Evolutionary conservation across 179 eudicot genomes (phyloP), one percentile per base, ranked within the genome.

Genomic region (Actinidia arguta): DNA sequence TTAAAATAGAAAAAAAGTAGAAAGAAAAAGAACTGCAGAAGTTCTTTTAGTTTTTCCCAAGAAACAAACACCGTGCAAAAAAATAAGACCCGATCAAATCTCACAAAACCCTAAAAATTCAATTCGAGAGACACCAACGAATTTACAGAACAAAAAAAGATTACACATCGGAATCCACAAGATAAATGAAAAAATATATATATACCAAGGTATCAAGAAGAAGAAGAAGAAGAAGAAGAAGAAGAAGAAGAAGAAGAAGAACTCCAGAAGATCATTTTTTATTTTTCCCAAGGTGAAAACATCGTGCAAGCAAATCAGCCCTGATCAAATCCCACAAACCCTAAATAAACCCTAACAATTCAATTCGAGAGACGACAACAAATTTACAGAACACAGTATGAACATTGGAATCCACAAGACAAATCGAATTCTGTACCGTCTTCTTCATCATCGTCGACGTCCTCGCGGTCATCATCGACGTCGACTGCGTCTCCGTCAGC

Each of bases 361-460:
- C 25, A 13, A 66, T 25, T 66, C 8, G 31, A 31, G 46, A 66
- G 44, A 66, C 70, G 70, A 6, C 44, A 12, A 62, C 27, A 24
- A 36, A 62, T 62, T 24, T 8, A 62, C 46, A 66, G 31, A 66
- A 39, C 25, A 66, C 20, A 31, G 44, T 5, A 8, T 6, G 64
- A 42, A 17, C 47, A n/a, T 20, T 10, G 4, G 11, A 1, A 66
- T 25, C 67, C 10, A 8, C 56, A 24, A 42, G 55, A 3, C n/a
- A 16, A 17, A 42, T 46, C 73, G 22, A 84, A 51, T 11, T 70
- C 58, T 47, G 6, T 82, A 91, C 93, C 98, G 20, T 94, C 98
- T 11, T 94, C 98, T 14, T 94, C 97, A 1, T 92, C 95, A 0
- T 90, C 94, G 0, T 92, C 96, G 0, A 91, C 95, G 14, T 89